Evolutionary conservation across 2,329 filamentous ascomycete genomes (phyloP).

Genomic region (Sordariomycetes sp.): DNA sequence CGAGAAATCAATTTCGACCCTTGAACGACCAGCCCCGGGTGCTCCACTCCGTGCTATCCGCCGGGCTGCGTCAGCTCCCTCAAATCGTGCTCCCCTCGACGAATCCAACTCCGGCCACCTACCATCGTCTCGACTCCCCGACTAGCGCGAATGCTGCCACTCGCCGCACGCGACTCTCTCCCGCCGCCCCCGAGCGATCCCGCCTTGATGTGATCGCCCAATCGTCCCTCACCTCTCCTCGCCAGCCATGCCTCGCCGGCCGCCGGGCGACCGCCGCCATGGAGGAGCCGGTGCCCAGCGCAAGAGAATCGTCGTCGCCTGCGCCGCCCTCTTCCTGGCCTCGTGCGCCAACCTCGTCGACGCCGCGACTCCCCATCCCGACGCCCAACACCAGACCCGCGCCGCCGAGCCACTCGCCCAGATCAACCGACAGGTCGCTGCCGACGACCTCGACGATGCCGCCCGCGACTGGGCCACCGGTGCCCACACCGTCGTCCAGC

Average conservation of each 20-base stretch:
- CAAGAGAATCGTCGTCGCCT: conserved; percentile 35
- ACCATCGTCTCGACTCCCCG: not conserved
- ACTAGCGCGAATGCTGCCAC: conserved; percentile 1
- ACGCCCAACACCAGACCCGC: conserved; percentile 5
- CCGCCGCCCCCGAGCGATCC: not conserved
- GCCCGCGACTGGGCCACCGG: conserved; percentile 14
- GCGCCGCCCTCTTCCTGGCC: conserved; percentile 40
- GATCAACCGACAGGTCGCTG: conserved; percentile 4
- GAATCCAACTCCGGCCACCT: not conserved
- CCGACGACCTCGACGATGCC: conserved; percentile 7
- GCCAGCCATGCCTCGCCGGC: conserved; percentile 46
- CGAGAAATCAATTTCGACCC: not conserved
- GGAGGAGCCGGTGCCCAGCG: conserved; percentile 23
- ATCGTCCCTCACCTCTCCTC: not conserved
- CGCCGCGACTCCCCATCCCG: conserved; percentile 17
- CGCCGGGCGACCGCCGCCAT: conserved; percentile 40
- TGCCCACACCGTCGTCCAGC: conserved; percentile 11
- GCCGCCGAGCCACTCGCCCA: conserved; percentile 1
- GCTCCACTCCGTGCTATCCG: not conserved
- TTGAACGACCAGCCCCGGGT: not conserved
- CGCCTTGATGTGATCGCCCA: conserved; percentile 5
- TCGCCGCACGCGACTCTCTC: not conserved
- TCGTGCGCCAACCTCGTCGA: conserved; percentile 42
- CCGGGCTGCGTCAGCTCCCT: not conserved
- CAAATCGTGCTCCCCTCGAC: not conserved